These are phyloP conservation scores for Rubroshorea leprosula DNA, from an alignment of 345 rosid species.

Conservation along the genomic window DNA sequence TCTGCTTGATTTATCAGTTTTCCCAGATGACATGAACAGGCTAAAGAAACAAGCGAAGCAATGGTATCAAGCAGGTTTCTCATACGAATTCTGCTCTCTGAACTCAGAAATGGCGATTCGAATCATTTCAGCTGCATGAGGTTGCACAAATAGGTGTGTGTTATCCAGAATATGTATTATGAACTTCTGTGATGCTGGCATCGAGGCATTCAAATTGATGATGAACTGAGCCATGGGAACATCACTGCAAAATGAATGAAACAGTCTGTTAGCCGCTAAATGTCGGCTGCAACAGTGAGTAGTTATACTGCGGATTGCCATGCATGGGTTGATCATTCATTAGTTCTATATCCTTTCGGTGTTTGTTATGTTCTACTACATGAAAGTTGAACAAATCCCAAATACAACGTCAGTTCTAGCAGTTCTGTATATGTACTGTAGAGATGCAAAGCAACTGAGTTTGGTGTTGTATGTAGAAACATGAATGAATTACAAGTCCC, in stretches of 20 bases:
- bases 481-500: no score
- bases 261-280: background rate
- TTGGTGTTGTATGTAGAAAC: no score
- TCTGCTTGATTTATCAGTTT: no score
- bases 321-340: no score
- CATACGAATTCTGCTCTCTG: constrained; percentile 80
- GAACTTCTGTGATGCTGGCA: constrained; percentile 78
- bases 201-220: constrained; percentile 51
- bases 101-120: constrained; percentile 68
- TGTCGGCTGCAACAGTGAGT: no score
- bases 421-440: no score
- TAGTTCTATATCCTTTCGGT: no score
- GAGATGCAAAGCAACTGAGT: no score
- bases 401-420: no score
- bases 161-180: constrained; percentile 64
- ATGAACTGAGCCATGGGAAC: constrained; percentile 85
- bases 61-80: constrained; percentile 54
- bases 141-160: constrained; percentile 79
- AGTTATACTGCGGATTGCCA: no score
- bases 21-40: background rate
- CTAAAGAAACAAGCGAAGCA: background rate
- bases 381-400: no score
- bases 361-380: no score
- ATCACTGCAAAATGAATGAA: constrained; percentile 40
- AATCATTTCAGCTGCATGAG: constrained; percentile 62